A percentile compares a stretch with the other conserved stretches of the same genome.
These are phyloP conservation scores for Venturiaceae sp. DNA, from an alignment of 2,329 filamentous ascomycete species.

Conservation along the genomic window DNA sequence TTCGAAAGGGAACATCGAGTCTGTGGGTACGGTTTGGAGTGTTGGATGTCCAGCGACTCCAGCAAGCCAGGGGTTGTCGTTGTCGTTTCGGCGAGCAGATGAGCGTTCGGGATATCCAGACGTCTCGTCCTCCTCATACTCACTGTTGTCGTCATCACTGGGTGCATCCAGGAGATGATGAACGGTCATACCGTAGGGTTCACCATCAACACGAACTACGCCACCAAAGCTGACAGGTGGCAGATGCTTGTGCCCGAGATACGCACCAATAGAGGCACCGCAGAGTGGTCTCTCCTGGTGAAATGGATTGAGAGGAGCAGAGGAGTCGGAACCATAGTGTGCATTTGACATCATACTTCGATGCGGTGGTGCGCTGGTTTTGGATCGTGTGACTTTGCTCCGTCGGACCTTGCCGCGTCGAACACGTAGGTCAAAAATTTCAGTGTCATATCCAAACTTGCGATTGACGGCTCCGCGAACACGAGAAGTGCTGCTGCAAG, in stretches of 20 bases:
- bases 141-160: conserved; percentile 42
- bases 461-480: conserved; percentile 63
- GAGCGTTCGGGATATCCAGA: conserved; percentile 30
- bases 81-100: conserved; percentile 23
- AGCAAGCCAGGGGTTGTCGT: conserved; percentile 19
- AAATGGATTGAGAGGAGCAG: conserved; percentile 52
- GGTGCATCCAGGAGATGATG: conserved; percentile 83
- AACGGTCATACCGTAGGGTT: conserved; percentile 88
- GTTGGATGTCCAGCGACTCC: conserved; percentile 11
- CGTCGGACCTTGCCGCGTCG: conserved; percentile 59
- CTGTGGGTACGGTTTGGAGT: conserved; percentile 15
- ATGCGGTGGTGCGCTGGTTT: conserved; percentile 20
- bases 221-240: conserved; percentile 89
- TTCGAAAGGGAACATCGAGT: conserved; percentile 34
- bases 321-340: conserved; percentile 23
- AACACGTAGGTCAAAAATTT: conserved; percentile 58
- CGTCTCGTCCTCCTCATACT: conserved; percentile 27
- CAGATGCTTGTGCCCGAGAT: conserved; percentile 73
- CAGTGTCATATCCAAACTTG: conserved; percentile 58
- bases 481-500: conserved; percentile 65
- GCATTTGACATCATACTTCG: conserved; percentile 27
- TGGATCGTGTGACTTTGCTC: conserved; percentile 39
- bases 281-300: conserved; percentile 73
- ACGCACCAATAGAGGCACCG: conserved; percentile 88
- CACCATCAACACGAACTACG: conserved; percentile 72